Conservation (phyloP, 352 stramenopile species). For the Pythium brachiatum region DNA sequence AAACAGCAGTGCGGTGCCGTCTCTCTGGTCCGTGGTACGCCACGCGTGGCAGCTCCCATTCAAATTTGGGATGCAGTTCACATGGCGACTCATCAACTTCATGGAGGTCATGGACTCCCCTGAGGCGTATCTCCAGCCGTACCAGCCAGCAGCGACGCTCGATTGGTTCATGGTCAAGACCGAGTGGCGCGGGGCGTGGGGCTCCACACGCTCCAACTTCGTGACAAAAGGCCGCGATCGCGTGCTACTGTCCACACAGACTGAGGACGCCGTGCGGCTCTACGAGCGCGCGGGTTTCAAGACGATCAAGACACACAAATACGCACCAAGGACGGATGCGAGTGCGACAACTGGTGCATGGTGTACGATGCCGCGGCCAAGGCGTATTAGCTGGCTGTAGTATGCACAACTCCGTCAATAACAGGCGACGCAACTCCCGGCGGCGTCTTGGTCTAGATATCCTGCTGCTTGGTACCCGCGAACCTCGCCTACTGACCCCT, state of each 20-base stretch:
- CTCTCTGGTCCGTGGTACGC: neutral
- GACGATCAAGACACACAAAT: neutral
- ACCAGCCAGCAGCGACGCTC: neutral
- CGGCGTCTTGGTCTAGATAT: too few species aligned
- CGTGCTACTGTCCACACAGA: neutral
- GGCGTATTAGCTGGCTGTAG: too few species aligned
- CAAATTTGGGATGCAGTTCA: neutral
- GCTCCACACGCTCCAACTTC: neutral
- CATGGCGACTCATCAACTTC: neutral
- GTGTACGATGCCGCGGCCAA: neutral
- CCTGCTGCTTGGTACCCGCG: too few species aligned
- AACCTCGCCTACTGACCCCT: too few species aligned
- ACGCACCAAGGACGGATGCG: neutral
- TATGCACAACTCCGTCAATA: too few species aligned
- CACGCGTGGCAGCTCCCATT: neutral
- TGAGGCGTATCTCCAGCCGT: neutral
- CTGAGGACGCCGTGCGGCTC: neutral
- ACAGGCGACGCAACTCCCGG: too few species aligned
- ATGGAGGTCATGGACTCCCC: neutral
- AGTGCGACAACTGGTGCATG: slow-evolving; percentile 1
- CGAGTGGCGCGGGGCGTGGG: neutral
- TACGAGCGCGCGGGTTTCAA: neutral
- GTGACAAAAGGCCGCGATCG: neutral
- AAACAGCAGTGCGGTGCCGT: neutral
- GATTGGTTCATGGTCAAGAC: neutral